phyloP scores from a whole-genome alignment of 306 rosid species.

The Cyclanthera cordifolia region DNA sequence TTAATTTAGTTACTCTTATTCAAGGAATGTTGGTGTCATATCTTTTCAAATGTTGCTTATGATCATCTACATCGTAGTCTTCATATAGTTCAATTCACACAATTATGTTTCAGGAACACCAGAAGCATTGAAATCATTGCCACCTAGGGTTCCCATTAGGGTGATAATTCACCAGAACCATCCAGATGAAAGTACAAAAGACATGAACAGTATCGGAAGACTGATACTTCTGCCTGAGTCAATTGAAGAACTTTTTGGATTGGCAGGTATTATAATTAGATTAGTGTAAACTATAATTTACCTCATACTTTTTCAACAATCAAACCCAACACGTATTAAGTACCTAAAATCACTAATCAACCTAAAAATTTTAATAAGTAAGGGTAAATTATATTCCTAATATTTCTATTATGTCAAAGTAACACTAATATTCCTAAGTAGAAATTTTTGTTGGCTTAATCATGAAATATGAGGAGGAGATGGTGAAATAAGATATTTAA shows the following conservation, averaged over 20 bases:
- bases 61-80: neutral
- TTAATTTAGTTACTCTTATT: neutral
- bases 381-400: too few relatives aligned
- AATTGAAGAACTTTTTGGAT: conserved; percentile 43
- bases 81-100: conserved; percentile 7
- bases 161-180: conserved; percentile 53
- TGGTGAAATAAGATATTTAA: neutral
- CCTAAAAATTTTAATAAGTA: too few relatives aligned
- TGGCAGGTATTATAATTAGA: conserved; percentile 49
- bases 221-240: conserved; percentile 62
- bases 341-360: too few relatives aligned
- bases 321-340: neutral
- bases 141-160: conserved; percentile 32
- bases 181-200: conserved; percentile 43
- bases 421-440: neutral
- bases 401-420: too few relatives aligned
- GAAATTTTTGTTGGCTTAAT: neutral
- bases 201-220: conserved; percentile 32
- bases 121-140: conserved; percentile 19
- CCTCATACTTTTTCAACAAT: neutral
- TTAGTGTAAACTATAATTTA: conserved; percentile 9
- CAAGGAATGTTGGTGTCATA: neutral
- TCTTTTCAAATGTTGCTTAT: conserved; percentile 1
- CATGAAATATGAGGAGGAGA: neutral
- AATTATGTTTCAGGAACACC: conserved; percentile 27